phyloP scores from a whole-genome alignment of 2,329 filamentous ascomycete species.

The Ophiostoma piceae region DNA sequence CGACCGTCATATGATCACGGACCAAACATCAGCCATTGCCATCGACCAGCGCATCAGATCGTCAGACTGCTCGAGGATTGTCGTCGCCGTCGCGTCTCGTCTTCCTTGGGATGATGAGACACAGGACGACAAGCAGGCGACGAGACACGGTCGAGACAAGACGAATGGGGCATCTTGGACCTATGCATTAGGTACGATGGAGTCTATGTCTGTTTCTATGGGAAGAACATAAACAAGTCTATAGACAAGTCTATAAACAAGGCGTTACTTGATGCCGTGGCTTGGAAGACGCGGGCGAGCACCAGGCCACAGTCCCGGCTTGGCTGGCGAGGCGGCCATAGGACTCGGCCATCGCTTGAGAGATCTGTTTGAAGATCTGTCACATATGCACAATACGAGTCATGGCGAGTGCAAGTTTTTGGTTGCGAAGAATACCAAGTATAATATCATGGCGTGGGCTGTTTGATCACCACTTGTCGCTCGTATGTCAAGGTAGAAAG shows the following conservation, averaged over 20 bases:
- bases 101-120: neutral
- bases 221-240: too few relatives aligned
- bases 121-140: neutral
- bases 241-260: neutral
- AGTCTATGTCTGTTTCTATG: neutral
- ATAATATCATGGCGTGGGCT: neutral
- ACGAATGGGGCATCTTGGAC: neutral
- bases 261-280: neutral
- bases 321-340: neutral
- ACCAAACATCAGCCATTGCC: neutral
- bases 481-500: neutral
- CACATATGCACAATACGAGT: neutral
- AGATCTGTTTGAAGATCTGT: constrained; percentile 4
- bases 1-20: neutral
- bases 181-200: neutral
- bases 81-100: neutral
- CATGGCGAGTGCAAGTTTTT: neutral
- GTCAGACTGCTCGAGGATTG: neutral
- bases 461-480: neutral
- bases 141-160: neutral
- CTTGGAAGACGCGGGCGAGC: neutral
- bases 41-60: neutral
- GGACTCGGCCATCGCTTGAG: neutral
- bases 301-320: neutral
- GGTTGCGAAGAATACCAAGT: neutral